Conservation (phyloP, 352 stramenopile species). For the Globisporangium heterothallicum region DNA sequence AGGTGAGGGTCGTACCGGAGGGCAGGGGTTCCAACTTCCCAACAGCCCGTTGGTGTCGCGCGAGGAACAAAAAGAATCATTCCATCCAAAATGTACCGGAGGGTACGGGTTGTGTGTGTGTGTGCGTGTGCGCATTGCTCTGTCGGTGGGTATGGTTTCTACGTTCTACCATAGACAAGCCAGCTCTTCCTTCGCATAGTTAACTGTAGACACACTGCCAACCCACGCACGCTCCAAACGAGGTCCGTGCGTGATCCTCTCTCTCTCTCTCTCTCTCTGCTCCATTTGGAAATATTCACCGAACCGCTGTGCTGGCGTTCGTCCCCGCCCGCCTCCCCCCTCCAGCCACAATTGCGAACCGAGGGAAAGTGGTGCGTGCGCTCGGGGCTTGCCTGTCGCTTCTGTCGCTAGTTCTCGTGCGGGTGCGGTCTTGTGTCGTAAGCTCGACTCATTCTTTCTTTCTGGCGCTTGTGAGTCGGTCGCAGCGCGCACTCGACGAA, state of each 20-base stretch:
- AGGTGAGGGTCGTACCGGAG: background rate
- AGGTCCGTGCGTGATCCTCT: background rate
- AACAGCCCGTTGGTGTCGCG: background rate
- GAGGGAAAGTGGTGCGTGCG: background rate
- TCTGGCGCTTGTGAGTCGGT: slow-evolving; percentile 17
- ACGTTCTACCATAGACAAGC: slow-evolving; percentile 9
- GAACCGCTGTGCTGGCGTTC: slow-evolving; percentile 9
- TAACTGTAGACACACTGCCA: slow-evolving; percentile 1
- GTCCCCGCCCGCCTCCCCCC: background rate
- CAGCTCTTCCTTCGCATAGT: background rate
- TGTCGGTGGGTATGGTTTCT: slow-evolving; percentile 5
- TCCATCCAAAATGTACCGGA: background rate
- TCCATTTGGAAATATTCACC: slow-evolving; percentile 16
- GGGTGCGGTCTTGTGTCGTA: too few relatives aligned
- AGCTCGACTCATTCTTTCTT: slow-evolving; percentile 26
- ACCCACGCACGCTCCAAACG: too few relatives aligned
- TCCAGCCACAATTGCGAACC: slow-evolving; percentile 14
- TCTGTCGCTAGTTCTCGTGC: too few relatives aligned
- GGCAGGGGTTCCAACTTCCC: too few relatives aligned
- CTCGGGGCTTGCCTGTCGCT: slow-evolving; percentile 9
- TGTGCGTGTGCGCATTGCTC: too few relatives aligned
- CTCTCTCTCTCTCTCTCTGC: background rate
- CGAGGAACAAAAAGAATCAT: slow-evolving; percentile 1
- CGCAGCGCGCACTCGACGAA: background rate
- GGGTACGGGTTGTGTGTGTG: background rate